These are phyloP conservation scores for Sarcomyxa edulis DNA, from an alignment of 768 basidiomycete species.

Conservation along the genomic window DNA sequence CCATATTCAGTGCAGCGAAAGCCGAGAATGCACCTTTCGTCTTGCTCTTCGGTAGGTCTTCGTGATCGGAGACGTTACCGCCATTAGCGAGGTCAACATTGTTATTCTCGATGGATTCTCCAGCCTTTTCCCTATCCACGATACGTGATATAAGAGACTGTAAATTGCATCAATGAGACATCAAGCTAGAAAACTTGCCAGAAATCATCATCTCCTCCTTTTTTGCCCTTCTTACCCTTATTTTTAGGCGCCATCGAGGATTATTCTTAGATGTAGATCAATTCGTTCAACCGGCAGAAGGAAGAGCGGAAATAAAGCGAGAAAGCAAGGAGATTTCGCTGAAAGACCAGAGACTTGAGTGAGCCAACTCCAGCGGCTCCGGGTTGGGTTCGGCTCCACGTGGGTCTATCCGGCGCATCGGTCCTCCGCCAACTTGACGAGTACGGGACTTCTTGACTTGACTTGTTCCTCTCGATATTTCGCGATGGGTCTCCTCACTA, in stretches of 20 bases:
- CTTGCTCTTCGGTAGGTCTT: conserved; percentile 25
- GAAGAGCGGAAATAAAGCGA: no score
- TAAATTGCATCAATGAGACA: background rate
- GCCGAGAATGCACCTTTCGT: conserved; percentile 38
- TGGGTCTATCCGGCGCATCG: background rate
- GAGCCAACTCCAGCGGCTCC: background rate
- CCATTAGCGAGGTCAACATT: conserved; percentile 19
- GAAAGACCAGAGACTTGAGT: no score
- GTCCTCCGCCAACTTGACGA: no score
- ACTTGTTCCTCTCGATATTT: background rate
- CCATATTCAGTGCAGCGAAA: conserved; percentile 43
- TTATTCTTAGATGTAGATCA: conserved; percentile 2
- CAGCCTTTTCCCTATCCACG: conserved; percentile 54
- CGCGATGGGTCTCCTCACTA: conserved; percentile 88
- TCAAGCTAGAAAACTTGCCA: conserved; percentile 46
- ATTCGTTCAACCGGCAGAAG: no score
- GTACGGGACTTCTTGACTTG: background rate
- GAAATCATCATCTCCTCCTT: conserved; percentile 71
- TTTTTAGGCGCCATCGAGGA: conserved; percentile 49
- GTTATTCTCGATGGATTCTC: conserved; percentile 47
- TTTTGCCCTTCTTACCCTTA: conserved; percentile 88
- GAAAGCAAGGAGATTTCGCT: no score
- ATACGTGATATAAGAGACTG: no score
- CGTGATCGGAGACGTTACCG: conserved; percentile 35
- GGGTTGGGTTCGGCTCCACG: background rate